Base-by-base conservation (phyloP, 306 rosid species). In the Styphnolobium japonicum region DNA sequence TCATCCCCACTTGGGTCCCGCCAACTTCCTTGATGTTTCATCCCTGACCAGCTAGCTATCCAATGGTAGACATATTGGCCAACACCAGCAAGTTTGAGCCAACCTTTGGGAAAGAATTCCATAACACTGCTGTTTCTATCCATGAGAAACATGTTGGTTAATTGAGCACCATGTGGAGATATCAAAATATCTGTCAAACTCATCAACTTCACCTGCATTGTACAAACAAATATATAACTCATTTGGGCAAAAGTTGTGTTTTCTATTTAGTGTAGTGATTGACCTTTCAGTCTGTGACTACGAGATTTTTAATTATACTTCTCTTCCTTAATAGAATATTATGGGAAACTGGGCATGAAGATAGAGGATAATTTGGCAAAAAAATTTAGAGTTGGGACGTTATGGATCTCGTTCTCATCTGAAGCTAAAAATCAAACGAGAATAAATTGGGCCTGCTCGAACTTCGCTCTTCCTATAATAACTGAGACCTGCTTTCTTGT, bases 21-120 rank as follows among this genome's bases (percentile, higher is more conserved):
- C 97, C 94, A 90, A 4, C 78, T 83, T 3, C 88, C 91, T 51
- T 77, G 80, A 66, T 89, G 92, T 37, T 75, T 82, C 92, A 92
- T 92, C 23, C 97, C 94, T 0, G 94, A 86, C 94, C 97, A 89
- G 83, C 90, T 88, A 1, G 94, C 91, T 0, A 89, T 52, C 92
- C 91, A 92, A 3, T 70, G 94, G 80, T 2, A 65, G 5, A 92
- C 94, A 55, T 55, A 86, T 12, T 92, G 97, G 10, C 97, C 97
- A 15, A 89, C 88, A 2, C 97, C 92, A 1, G 92, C 97, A 0
- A 88, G 90, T 34, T 88, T 78, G 0, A 88, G 80, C 97, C 97
- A 88, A 0, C 92, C 94, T 77, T 83, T 86, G 29, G 97, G 92
- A 6, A 89, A 92, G 43, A 92, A 89, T 74, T 89, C 94, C 92